phyloP scores from a whole-genome alignment of 352 stramenopile species.

The Phytophthora agathidicida region DNA sequence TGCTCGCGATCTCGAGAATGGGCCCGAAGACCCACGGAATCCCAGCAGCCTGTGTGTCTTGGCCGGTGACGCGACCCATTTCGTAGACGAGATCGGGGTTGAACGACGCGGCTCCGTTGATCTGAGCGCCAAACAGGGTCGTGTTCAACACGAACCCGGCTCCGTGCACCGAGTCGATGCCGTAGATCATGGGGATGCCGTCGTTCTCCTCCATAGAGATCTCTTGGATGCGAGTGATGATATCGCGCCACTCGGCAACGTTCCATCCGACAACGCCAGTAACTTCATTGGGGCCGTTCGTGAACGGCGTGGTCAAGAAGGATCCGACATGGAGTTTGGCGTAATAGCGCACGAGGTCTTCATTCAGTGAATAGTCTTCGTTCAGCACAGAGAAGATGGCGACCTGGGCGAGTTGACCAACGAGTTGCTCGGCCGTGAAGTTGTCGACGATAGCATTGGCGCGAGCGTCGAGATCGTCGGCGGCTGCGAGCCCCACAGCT shows the following conservation, averaged over 20 bases:
- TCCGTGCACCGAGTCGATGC: constrained; percentile 9
- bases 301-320: constrained; percentile 61
- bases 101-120: constrained; percentile 87
- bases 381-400: constrained; percentile 24
- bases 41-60: constrained; percentile 80
- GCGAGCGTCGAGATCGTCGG: constrained; percentile 22
- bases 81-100: constrained; percentile 64
- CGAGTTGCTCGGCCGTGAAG: constrained; percentile 22
- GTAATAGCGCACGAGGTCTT: constrained; percentile 60
- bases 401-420: constrained; percentile 25
- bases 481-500: constrained; percentile 9
- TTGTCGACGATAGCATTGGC: constrained; percentile 29
- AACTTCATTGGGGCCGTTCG: constrained; percentile 29
- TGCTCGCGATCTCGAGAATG: constrained; percentile 74
- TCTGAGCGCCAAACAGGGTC: constrained; percentile 82
- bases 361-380: constrained; percentile 49
- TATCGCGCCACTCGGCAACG: constrained; percentile 63
- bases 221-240: constrained; percentile 74
- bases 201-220: constrained; percentile 65
- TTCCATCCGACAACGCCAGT: constrained; percentile 40
- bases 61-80: constrained; percentile 66
- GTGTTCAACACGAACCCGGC: constrained; percentile 12
- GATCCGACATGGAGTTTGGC: constrained; percentile 82
- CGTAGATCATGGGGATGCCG: constrained; percentile 18
- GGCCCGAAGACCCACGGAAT: constrained; percentile 90